Base-by-base conservation (phyloP, 345 rosid species). In the Arabis alpina region DNA sequence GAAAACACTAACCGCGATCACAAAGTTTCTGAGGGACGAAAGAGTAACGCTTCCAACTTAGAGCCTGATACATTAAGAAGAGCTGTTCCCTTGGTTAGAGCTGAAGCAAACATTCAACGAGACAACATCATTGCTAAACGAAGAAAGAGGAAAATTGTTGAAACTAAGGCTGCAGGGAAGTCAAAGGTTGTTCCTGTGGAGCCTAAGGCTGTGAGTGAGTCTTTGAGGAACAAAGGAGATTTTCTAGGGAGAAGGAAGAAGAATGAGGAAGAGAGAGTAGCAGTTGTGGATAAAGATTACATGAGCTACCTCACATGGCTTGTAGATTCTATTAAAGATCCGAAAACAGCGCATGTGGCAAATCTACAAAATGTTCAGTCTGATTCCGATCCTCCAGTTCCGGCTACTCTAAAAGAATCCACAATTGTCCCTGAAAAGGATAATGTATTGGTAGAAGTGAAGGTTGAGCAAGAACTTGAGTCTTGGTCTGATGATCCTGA, bases 241-340 rank as follows among this genome's bases (percentile, higher is more conserved):
- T 27, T 25, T 61, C 45, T 27, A 2, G 16, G 27, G 54, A 52
- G 16, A 30, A 71, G 53, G 44, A 73, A 65, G 36, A 65, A 49
- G 60, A 64, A 14, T 15, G 42, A 8, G 25, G 37, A 53, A 24
- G 27, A 12, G 50, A 58, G 23, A 14, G 44, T 3, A n/a, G 43
- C 8, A 13, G 64, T 28, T 57, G 49, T 50, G 27, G 73, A 74
- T 44, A 23, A 52, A 41, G 73, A 53, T 53, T 74, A 66, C 68
- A 44, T 52, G 78, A 59, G 43, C 4, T 67, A 74, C 56, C 78
- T 74, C 11, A 8, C 23, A 67, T 74, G 73, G 78, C 78, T 74
- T 60, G 68, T 66, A 14, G 68, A 66, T 28, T 34, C 68, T 53
- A 48, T 60, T 60, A 67, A 45, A 52, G 63, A 16, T 19, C 10